phyloP scores from a whole-genome alignment of 2,329 filamentous ascomycete genomes.

The Alternaria gaisen region DNA sequence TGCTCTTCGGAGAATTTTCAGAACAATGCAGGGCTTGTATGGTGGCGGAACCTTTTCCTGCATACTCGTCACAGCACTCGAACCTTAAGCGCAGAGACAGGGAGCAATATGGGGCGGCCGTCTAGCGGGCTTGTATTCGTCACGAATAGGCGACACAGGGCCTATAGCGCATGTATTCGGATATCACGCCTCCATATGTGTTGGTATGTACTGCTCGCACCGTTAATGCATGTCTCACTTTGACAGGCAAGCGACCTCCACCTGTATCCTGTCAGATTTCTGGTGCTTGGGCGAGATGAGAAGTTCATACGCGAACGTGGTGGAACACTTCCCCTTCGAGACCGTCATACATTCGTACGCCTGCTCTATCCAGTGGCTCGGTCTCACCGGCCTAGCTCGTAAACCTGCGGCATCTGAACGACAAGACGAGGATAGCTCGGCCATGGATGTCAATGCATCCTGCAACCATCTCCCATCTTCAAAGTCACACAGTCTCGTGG shows the following conservation, averaged over 20 bases:
- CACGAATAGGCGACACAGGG: neutral
- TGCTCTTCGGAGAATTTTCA: constrained; percentile 16
- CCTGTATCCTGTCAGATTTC: constrained; percentile 14
- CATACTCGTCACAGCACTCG: constrained; percentile 14
- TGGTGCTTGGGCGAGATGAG: constrained; percentile 9
- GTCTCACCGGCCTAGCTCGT: constrained; percentile 15
- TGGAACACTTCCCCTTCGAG: constrained; percentile 20
- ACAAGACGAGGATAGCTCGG: constrained; percentile 5
- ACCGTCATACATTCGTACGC: constrained; percentile 23
- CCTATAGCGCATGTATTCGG: neutral
- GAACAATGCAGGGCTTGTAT: constrained; percentile 15
- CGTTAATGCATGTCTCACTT: constrained; percentile 14
- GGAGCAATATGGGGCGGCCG: constrained; percentile 2
- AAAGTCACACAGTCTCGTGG: constrained; percentile 14
- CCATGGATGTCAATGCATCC: constrained; percentile 4
- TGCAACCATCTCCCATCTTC: constrained; percentile 16
- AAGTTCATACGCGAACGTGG: constrained; percentile 14
- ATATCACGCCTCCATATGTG: neutral
- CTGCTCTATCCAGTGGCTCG: constrained; percentile 8
- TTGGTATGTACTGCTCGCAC: constrained; percentile 9
- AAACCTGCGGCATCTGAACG: constrained; percentile 24
- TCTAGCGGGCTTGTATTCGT: neutral
- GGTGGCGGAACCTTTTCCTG: constrained; percentile 11
- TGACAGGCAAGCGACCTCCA: constrained; percentile 8
- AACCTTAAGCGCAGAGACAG: constrained; percentile 6